Conservation (phyloP, 495 filamentous ascomycete species). For the Hypoxylon lenormandii region DNA sequence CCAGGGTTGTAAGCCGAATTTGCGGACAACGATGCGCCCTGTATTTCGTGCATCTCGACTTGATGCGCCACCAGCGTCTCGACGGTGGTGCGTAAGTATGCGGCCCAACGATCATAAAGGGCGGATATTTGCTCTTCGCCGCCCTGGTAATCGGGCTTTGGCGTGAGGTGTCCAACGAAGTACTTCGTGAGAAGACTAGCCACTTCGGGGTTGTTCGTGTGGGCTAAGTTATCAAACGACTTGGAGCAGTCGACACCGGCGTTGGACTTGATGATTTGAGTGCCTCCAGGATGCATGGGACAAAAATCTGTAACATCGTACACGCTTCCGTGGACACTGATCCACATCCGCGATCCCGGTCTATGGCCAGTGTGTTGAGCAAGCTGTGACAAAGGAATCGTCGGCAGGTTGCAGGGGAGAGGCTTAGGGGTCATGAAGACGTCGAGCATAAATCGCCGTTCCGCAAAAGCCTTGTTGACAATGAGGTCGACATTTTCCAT, state of each 20-base stretch:
- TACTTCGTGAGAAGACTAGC: constrained; percentile 63
- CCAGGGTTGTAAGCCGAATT: constrained; percentile 31
- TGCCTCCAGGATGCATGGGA: constrained; percentile 64
- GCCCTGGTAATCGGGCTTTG: constrained; percentile 61
- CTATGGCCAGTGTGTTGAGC: constrained; percentile 62
- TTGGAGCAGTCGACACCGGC: constrained; percentile 64
- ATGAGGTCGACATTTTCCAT: constrained; percentile 61
- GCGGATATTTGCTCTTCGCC: constrained; percentile 52
- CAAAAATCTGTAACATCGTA: constrained; percentile 66
- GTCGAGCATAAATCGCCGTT: constrained; percentile 66
- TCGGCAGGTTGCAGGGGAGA: constrained; percentile 61
- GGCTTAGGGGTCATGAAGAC: constrained; percentile 67
- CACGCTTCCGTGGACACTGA: constrained; percentile 63
- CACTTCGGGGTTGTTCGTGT: constrained; percentile 66
- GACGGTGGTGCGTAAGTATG: constrained; percentile 60
- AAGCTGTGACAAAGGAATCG: constrained; percentile 62
- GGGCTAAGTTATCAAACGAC: constrained; percentile 65
- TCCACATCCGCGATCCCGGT: constrained; percentile 63
- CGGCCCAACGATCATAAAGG: constrained; percentile 61
- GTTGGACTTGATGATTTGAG: constrained; percentile 64
- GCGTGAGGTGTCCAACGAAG: constrained; percentile 63
- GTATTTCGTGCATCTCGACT: constrained; percentile 64
- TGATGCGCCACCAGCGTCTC: constrained; percentile 63
- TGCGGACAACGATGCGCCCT: constrained; percentile 53
- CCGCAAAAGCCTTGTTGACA: constrained; percentile 64